Evolutionary conservation across 2,329 filamentous ascomycete genomes (phyloP), one percentile per base, ranked within the genome.

Genomic region (Colletotrichum tofieldiae): DNA sequence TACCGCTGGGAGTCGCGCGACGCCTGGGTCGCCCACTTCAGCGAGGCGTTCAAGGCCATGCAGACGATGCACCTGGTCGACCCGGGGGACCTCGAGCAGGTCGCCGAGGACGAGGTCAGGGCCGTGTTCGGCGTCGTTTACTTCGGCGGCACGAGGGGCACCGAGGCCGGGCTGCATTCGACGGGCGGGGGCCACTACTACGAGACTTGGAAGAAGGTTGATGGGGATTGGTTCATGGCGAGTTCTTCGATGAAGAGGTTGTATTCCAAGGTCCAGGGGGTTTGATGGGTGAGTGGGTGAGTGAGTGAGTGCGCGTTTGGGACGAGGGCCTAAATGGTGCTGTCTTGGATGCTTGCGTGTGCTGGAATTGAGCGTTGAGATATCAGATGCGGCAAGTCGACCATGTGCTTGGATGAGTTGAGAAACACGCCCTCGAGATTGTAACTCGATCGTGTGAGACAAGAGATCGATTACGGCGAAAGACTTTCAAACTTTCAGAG

Each of bases 111-210:
- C 61, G 72, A 75, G 73, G 65, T 75, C 14, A 66, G 60, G 39
- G 73, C 72, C 35, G 41, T 74, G 11, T 72, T 74, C 35, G 64
- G 39, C 0, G 32, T 74, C 5, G 37, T 51, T 1, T 75, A 61
- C n/a, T 60, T 66, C 12, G 52, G 29, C 1, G 72, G 73, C 12
- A 35, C 61, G 2, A 51, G 43, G 67, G 72, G 59, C 7, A 58
- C 49, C 9, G 63, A 61, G 35, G 43, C 18, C 9, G 63, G 67
- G 5, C 1, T 51, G 14, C 61, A 64, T 11, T 29, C 23, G 11
- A 71, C 71, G 0, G 71, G 73, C 7, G 73, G 55, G 1, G 74
- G 73, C 7, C 65, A 75, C 12, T 75, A 75, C 20, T 49, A 73
- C 20, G 74, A 75, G 63, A 72, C 65, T 0, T 73, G 74, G 73